Evolutionary conservation across 1,139 yeast genomes (phyloP), one percentile per base, ranked within the genome.

Genomic region (Wickerhamiella pararugosa): DNA sequence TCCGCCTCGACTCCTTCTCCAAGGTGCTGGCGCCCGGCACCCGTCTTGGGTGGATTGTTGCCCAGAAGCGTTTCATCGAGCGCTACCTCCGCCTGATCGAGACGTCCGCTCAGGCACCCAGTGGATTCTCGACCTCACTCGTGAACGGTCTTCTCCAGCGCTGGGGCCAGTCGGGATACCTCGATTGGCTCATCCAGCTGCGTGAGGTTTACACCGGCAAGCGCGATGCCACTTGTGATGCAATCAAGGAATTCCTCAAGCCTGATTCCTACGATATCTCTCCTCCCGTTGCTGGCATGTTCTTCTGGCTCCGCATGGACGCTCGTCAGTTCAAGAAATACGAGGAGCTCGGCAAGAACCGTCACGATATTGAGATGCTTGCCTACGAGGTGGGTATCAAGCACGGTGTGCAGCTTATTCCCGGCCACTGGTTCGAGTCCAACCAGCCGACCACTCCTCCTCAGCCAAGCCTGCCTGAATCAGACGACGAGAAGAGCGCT

Each of bases 251-350:
- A 49, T 63, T 66, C 59, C 67, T 81, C 63, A 90, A 93, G 36
- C 33, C 46, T 41, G 55, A 52, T 29, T 40, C 75, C 29, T 66
- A 69, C 35, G 63, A 69, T 36, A 75, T 64, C 62, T 67, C 67
- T 40, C 79, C 92, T 25, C 95, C 95, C 39, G 77, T 75, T 29
- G 95, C 95, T 1, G 96, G 96, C 55, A 86, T 86, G 95, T 86
- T 86, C 62, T 83, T 84, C 69, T 82, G 90, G 56, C 69, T 82
- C 51, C 63, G 67, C 48, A 59, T 83, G 41, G 94, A 84, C 59
- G 83, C 84, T 28, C 57, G 83, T 35, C 79, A 78, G 63, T 94
- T 81, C 63, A 92, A 93, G 41, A 70, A 74, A 56, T 83, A 71
- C 56, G 63, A 56, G 29, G 77, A 76, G 55, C 66, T 52, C 49